A percentile compares a stretch with the other conserved stretches of the same genome.
Conservation (phyloP, 164 flowering plant species). For the Piper longum region DNA sequence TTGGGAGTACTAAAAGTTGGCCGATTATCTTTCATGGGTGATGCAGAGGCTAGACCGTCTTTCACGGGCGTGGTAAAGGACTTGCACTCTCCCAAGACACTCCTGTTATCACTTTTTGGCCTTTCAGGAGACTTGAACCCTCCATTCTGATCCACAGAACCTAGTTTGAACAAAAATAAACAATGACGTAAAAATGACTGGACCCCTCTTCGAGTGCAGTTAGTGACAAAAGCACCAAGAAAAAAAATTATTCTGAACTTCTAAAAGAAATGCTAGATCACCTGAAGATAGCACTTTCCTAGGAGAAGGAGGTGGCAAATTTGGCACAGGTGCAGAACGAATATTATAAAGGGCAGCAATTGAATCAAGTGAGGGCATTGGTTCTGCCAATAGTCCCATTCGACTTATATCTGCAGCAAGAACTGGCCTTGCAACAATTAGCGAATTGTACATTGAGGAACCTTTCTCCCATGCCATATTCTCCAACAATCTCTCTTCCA, state of each 20-base stretch:
- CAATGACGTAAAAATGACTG: neutral
- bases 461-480: conserved; percentile 99
- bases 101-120: conserved; percentile 49
- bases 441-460: conserved; percentile 92
- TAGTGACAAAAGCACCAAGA: neutral
- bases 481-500: conserved; percentile 92
- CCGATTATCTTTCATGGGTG: conserved; percentile 17
- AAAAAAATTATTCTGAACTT: neutral
- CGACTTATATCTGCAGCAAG: conserved; percentile 69
- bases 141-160: conserved; percentile 32
- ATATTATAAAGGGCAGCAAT: conserved; percentile 59
- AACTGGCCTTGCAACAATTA: conserved; percentile 72
- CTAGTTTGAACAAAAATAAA: neutral
- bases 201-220: neutral
- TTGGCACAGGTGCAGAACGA: conserved; percentile 42
- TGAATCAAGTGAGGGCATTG: conserved; percentile 95
- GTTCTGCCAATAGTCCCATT: conserved; percentile 78
- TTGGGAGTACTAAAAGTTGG: conserved; percentile 42
- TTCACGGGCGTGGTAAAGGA: conserved; percentile 89
- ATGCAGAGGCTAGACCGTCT: conserved; percentile 16
- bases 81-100: conserved; percentile 71
- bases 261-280: neutral
- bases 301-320: conserved; percentile 20
- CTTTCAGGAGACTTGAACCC: conserved; percentile 87
- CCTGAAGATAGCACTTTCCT: neutral